Evolutionary conservation across 2,329 filamentous ascomycete genomes (phyloP).

Genomic region (Colletotrichum sp.): DNA sequence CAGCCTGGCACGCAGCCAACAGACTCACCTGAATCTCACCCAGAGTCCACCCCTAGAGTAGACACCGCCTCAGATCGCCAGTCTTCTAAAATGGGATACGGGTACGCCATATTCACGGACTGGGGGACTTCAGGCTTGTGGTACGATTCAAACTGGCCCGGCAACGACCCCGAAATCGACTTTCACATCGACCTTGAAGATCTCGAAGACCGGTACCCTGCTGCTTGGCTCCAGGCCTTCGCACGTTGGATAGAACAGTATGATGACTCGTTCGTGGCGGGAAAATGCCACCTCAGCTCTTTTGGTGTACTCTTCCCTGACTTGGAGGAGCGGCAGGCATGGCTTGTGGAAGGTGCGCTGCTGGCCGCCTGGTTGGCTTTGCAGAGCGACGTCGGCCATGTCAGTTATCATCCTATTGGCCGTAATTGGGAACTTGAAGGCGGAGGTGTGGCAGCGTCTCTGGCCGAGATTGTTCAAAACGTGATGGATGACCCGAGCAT

Average conservation of each 20-base stretch:
- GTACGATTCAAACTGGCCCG: accelerated
- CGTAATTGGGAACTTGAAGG: not conserved
- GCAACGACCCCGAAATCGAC: not conserved
- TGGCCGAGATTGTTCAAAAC: too few species aligned
- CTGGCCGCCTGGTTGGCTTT: not conserved
- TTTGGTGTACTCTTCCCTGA: not conserved
- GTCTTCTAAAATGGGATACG: not conserved
- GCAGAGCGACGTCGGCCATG: not conserved
- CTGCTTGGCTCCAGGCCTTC: not conserved
- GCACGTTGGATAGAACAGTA: not conserved
- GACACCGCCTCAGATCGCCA: not conserved
- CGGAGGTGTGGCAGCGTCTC: not conserved
- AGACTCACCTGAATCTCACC: not conserved
- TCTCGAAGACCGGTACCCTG: not conserved
- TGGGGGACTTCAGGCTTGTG: not conserved
- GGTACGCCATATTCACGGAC: accelerated
- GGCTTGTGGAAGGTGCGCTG: not conserved
- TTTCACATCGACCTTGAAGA: not conserved
- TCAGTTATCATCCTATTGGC: not conserved
- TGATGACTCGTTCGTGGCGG: not conserved
- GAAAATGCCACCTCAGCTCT: not conserved
- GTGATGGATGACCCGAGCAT: too few species aligned
- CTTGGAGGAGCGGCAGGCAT: not conserved
- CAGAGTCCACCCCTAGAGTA: accelerated
- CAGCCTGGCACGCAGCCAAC: accelerated